Percentiles rank a stretch among this genome's conserved stretches.
These are phyloP conservation scores for Ustilago curta DNA, from an alignment of 1,284 basidiomycete species.

Conservation along the genomic window DNA sequence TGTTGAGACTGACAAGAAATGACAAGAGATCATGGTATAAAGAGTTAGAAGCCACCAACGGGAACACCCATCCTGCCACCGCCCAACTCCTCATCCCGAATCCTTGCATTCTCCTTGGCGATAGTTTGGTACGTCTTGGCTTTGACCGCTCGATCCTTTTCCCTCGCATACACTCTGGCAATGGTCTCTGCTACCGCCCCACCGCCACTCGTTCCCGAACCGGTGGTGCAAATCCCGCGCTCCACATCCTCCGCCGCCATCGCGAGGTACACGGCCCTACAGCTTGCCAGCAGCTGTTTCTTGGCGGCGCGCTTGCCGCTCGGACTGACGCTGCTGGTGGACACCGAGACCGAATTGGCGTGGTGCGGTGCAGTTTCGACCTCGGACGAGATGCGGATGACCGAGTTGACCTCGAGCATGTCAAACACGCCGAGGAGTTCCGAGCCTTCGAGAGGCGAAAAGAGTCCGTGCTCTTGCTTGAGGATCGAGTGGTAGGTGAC, in stretches of 20 bases:
- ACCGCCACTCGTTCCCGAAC: not conserved
- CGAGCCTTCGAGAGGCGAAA: slow-evolving; percentile 53
- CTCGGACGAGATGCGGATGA: slow-evolving; percentile 53
- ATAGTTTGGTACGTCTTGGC: slow-evolving; percentile 52
- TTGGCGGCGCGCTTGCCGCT: slow-evolving; percentile 61
- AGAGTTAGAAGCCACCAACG: slow-evolving; percentile 23
- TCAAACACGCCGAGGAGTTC: slow-evolving; percentile 67
- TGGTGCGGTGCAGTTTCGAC: slow-evolving; percentile 16
- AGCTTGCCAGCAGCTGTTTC: slow-evolving; percentile 58
- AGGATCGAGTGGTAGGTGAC: slow-evolving; percentile 59
- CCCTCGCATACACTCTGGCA: slow-evolving; percentile 43
- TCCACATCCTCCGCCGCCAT: slow-evolving; percentile 52
- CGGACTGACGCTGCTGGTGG: slow-evolving; percentile 42
- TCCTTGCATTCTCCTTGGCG: slow-evolving; percentile 39
- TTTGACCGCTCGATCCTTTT: slow-evolving; percentile 52
- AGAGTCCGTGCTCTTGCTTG: slow-evolving; percentile 50
- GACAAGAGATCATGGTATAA: no score
- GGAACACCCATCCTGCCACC: slow-evolving; percentile 51
- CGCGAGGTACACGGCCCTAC: slow-evolving; percentile 44
- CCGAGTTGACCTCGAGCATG: slow-evolving; percentile 64
- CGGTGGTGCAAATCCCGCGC: slow-evolving; percentile 50
- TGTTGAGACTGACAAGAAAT: no score
- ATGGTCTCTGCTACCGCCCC: slow-evolving; percentile 48
- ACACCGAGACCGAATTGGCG: not conserved
- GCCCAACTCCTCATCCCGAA: slow-evolving; percentile 57